A percentile compares a stretch with the other conserved stretches of the same genome.
These are phyloP conservation scores for Delonix regia DNA, from an alignment of 306 rosid genomes.

Conservation along the genomic window DNA sequence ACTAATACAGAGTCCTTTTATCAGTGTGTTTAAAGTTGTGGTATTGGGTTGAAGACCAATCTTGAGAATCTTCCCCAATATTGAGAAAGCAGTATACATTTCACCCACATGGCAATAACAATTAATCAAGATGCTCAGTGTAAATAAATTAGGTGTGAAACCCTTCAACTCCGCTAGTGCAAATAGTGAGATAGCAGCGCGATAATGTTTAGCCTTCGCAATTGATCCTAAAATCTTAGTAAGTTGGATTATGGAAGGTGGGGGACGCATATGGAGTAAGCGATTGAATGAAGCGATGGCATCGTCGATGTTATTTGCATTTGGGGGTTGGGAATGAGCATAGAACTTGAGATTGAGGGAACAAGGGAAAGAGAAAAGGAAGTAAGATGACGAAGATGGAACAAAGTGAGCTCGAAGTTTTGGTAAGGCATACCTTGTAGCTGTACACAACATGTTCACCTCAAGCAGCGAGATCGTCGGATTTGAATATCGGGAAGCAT, in stretches of 20 bases:
- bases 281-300: background rate
- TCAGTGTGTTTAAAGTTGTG: background rate
- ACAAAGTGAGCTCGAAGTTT: background rate
- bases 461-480: background rate
- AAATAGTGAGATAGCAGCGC: background rate
- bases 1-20: background rate
- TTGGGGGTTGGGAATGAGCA: background rate
- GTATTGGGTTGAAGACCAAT: background rate
- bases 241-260: background rate
- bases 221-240: background rate
- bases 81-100: background rate
- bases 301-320: background rate
- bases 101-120: background rate
- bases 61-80: conserved; percentile 2
- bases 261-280: background rate
- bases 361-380: background rate
- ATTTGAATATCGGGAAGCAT: too few relatives aligned
- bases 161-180: background rate
- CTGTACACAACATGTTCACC: background rate
- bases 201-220: background rate
- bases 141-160: background rate
- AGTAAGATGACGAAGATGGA: background rate
- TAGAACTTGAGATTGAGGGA: background rate
- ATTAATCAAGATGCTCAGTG: background rate
- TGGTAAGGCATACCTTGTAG: background rate